phyloP scores from a whole-genome alignment of 2,329 filamentous ascomycete genomes.

The Biscogniauxia sp. region DNA sequence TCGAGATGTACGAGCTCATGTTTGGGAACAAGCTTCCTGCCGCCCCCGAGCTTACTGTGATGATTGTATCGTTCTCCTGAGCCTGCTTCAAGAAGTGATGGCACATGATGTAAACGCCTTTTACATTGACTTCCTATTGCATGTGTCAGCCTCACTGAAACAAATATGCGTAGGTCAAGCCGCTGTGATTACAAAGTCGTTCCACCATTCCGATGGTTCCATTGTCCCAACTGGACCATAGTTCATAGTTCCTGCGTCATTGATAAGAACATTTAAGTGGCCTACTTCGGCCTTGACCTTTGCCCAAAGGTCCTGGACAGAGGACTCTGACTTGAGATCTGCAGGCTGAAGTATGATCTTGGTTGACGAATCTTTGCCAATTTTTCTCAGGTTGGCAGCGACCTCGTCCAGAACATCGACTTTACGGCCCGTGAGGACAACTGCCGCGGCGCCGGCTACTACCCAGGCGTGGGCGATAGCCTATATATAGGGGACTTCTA shows the following conservation, averaged over 20 bases:
- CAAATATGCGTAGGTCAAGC: no score
- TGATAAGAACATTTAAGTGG: constrained; percentile 17
- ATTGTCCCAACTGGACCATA: constrained; percentile 8
- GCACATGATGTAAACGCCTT: constrained; percentile 16
- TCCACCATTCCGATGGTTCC: constrained; percentile 11
- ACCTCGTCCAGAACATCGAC: constrained; percentile 17
- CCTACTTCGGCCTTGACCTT: constrained; percentile 11
- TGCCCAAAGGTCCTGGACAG: constrained; percentile 18
- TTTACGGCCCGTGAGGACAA: constrained; percentile 23
- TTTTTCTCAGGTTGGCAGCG: constrained; percentile 11
- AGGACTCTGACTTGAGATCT: constrained; percentile 17
- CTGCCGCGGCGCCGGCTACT: constrained; percentile 16
- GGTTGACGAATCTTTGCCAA: constrained; percentile 11
- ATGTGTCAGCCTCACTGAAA: no score
- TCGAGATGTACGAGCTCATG: constrained; percentile 16
- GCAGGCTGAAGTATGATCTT: constrained; percentile 15
- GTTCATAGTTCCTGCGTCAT: constrained; percentile 15
- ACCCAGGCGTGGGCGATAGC: constrained; percentile 22
- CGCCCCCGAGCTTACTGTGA: constrained; percentile 16
- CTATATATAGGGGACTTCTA: constrained; percentile 9
- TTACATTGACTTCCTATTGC: constrained; percentile 16
- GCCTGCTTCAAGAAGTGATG: constrained; percentile 19
- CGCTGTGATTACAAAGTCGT: constrained; percentile 4
- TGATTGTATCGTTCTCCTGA: constrained; percentile 14
- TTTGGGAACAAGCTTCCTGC: constrained; percentile 8